Evolutionary conservation across 495 filamentous ascomycete species (phyloP), one percentile per base, ranked within the genome.

Genomic region (Trichoderma parareesei): DNA sequence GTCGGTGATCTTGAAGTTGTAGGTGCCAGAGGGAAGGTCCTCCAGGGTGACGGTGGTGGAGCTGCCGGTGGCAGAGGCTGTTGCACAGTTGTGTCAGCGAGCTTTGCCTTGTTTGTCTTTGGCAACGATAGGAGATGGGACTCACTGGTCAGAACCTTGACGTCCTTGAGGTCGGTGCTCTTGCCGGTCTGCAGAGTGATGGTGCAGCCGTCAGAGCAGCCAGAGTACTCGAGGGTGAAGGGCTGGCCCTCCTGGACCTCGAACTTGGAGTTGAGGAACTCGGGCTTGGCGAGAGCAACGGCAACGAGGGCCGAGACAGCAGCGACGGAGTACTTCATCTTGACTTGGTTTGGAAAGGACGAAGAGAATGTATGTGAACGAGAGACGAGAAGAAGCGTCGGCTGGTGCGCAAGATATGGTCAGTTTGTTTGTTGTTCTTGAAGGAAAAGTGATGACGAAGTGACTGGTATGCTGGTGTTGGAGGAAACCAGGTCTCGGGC

Each of bases 241-340:
- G 76, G 68, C 65, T 69, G 43, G 62, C 74, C 77, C 64, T 69
- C 76, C 46, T 60, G 7, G 43, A 80, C 71, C 11, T 72, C 60
- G 66, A 74, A 81, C 67, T 66, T 64, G 63, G 65, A 71, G 74
- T 81, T 81, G 75, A 73, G 75, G 69, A 82, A 61, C n/a, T 59
- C 59, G 59, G 71, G 66, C 67, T 71, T 67, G 62, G 77, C 79
- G 62, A 71, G 67, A 44, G 63, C 79, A 60, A 71, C 64, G 64
- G 77, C 73, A 62, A 74, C 74, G 67, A 82, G 68, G 64, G 71
- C 73, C 66, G 73, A 71, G 63, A 79, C 20, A 43, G 74, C 61
- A 57, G 69, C 64, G 63, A 75, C 33, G 55, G 71, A 68, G 69
- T 71, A 72, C 76, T 81, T 79, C 79, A 82, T 82, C 64, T 70